Evolutionary conservation across 805 yeast genomes (phyloP).

Genomic region (Saccharomyces paradoxus): DNA sequence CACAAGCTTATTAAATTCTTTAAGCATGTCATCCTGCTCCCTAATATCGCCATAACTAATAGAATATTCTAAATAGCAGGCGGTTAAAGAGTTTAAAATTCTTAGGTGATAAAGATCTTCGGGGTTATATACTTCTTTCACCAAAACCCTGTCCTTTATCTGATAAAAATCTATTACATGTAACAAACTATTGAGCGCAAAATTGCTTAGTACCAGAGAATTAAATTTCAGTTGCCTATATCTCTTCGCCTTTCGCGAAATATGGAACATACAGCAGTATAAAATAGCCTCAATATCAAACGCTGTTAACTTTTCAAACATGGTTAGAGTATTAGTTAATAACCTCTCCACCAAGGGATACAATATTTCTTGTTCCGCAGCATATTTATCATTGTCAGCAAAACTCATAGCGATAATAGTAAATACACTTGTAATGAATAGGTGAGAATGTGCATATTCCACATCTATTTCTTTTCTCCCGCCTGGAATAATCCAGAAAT

Average conservation of each 20-base stretch:
- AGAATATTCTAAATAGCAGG: conserved; percentile 44
- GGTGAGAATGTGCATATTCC: conserved; percentile 41
- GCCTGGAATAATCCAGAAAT: conserved; percentile 56
- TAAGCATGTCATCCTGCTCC: conserved; percentile 19
- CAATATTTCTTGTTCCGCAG: conserved; percentile 39
- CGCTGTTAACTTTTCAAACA: conserved; percentile 46
- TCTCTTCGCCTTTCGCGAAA: conserved; percentile 43
- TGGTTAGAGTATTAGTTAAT: conserved; percentile 40
- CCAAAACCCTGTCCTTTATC: conserved; percentile 33
- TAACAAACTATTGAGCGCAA: conserved; percentile 43
- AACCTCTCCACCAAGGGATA: conserved; percentile 43
- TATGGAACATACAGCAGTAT: conserved; percentile 46
- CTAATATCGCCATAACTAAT: conserved; percentile 39
- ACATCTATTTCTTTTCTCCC: conserved; percentile 43
- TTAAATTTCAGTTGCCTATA: conserved; percentile 43
- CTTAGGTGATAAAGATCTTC: conserved; percentile 47
- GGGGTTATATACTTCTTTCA: conserved; percentile 21
- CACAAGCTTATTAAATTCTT: conserved; percentile 37
- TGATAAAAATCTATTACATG: conserved; percentile 39
- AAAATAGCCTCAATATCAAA: conserved; percentile 55
- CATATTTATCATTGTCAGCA: conserved; percentile 44
- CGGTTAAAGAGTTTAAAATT: conserved; percentile 44
- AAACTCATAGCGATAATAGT: conserved; percentile 48
- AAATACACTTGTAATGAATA: conserved; percentile 48
- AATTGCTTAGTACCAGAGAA: conserved; percentile 44